phyloP scores from a whole-genome alignment of 2,329 filamentous ascomycete genomes.

The Neonectria coccinea region DNA sequence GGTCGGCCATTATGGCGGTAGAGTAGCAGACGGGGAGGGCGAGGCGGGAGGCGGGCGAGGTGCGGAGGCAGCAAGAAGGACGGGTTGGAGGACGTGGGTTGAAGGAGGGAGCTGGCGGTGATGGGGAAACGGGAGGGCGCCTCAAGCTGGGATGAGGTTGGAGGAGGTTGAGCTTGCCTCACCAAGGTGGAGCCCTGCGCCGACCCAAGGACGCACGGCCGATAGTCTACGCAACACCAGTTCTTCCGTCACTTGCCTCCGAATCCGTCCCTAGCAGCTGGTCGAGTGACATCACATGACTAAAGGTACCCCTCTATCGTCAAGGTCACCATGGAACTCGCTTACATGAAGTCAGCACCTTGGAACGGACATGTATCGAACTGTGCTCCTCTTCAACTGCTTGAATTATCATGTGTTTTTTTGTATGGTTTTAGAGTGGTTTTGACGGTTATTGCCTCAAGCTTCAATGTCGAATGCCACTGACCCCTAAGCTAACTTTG shows the following conservation, averaged over 20 bases:
- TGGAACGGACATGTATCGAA: background rate
- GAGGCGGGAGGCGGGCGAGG: conserved; percentile 35
- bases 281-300: conserved; percentile 56
- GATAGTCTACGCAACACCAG: conserved; percentile 28
- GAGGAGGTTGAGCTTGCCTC: conserved; percentile 56
- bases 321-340: background rate
- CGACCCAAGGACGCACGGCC: conserved; percentile 45
- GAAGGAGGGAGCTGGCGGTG: conserved; percentile 42
- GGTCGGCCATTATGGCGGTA: conserved; percentile 63
- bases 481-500: background rate
- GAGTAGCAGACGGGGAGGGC: conserved; percentile 31
- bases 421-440: conserved; percentile 10
- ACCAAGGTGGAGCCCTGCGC: conserved; percentile 51
- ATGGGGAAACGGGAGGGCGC: conserved; percentile 38
- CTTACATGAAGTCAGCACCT: background rate
- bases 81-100: conserved; percentile 23
- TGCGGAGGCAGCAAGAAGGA: conserved; percentile 32
- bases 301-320: conserved; percentile 29
- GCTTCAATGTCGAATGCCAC: background rate
- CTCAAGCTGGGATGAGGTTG: conserved; percentile 51
- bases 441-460: background rate
- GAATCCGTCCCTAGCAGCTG: too few relatives aligned
- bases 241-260: conserved; percentile 3
- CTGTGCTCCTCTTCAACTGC: background rate
- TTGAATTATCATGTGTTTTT: background rate